These are phyloP conservation scores for Hymenoscyphus repandus DNA, from an alignment of 2,329 filamentous ascomycete species.

Conservation along the genomic window DNA sequence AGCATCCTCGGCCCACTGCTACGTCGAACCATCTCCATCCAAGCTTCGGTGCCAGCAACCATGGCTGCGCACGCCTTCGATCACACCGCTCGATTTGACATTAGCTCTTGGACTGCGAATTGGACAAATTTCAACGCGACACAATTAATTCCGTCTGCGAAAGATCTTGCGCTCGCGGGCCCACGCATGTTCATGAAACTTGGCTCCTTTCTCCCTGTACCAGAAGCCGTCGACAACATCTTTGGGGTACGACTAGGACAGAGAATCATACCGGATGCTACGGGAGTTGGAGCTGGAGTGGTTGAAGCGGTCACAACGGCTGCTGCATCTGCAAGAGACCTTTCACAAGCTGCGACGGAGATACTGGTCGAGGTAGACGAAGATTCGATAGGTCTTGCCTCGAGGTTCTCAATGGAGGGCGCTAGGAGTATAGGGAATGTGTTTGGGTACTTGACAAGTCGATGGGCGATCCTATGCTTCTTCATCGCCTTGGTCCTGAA, in stretches of 20 bases:
- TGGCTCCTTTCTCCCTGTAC: slow-evolving; percentile 55
- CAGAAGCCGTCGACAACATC: slow-evolving; percentile 53
- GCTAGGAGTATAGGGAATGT: slow-evolving; percentile 74
- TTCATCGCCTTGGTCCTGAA: slow-evolving; percentile 83
- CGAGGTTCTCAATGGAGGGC: slow-evolving; percentile 51
- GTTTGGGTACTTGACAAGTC: slow-evolving; percentile 84
- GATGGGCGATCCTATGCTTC: slow-evolving; percentile 87
- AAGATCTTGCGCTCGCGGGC: slow-evolving; percentile 63
- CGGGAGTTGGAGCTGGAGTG: slow-evolving; percentile 39
- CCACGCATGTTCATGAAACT: slow-evolving; percentile 66
- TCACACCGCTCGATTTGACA: slow-evolving; percentile 33
- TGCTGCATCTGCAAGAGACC: slow-evolving; percentile 34
- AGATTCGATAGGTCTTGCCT: slow-evolving; percentile 36
- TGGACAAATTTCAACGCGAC: slow-evolving; percentile 47
- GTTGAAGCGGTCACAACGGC: slow-evolving; percentile 37
- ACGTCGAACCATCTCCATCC: not conserved
- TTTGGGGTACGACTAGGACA: slow-evolving; percentile 48
- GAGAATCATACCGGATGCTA: slow-evolving; percentile 55
- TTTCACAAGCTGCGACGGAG: slow-evolving; percentile 22
- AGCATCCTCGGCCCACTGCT: not conserved
- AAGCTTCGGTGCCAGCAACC: slow-evolving; percentile 1
- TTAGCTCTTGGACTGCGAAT: slow-evolving; percentile 48
- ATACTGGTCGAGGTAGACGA: slow-evolving; percentile 36
- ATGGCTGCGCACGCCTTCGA: slow-evolving; percentile 25
- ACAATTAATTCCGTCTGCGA: slow-evolving; percentile 57